Base-by-base conservation (phyloP, 2,329 filamentous ascomycete genomes). In the Phaeophleospora eucalypticola region DNA sequence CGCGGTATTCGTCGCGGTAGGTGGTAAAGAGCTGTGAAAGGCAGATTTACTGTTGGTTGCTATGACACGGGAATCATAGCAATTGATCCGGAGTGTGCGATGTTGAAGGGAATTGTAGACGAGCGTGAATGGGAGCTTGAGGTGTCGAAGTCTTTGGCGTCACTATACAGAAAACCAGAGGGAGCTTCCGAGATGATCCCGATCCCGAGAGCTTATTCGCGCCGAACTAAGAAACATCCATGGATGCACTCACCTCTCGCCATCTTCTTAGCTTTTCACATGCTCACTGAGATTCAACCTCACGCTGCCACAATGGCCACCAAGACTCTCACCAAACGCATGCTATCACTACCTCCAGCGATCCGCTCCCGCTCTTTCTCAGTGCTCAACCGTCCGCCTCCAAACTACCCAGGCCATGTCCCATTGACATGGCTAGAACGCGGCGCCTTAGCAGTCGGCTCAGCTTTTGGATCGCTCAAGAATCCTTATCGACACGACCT, bases 401-500 rank as follows among this genome's bases (percentile, higher is more conserved):
- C 89, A 47, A 93, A 87, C 61, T 97, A 97, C 72, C 83, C 87
- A 1, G 89, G 89, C 68, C 93, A 98, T 79, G 82, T 97, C 24
- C 93, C 91, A 29, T 79, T 98, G 45, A 95, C 86, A 6, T 70
- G 71, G 35, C 61, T 88, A 46, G 93, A 97, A 71, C 84, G 87
- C 45, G 77, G 81, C 49, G 82, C 82, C 15, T 76, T 98, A 1
- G 79, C 81, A 6, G 59, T 82, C 20, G 80, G 80, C 29, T 82
- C 79, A 43, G 81, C 80, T 6, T 63, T 83, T 16, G 73, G 76
- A 39, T 79, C 79, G 32, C 71, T 84, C 17, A 59, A 89, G 3
- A 82, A 96, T 61, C 91, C 91, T 1, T 81, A 87, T 62, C 81
- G 93, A 60, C 88, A 82, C 66, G 93, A 98, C 72, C 82, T 98